These are phyloP conservation scores for Zoysia matrella DNA, from an alignment of 202 grass and related monocot genomes.

Conservation along the genomic window DNA sequence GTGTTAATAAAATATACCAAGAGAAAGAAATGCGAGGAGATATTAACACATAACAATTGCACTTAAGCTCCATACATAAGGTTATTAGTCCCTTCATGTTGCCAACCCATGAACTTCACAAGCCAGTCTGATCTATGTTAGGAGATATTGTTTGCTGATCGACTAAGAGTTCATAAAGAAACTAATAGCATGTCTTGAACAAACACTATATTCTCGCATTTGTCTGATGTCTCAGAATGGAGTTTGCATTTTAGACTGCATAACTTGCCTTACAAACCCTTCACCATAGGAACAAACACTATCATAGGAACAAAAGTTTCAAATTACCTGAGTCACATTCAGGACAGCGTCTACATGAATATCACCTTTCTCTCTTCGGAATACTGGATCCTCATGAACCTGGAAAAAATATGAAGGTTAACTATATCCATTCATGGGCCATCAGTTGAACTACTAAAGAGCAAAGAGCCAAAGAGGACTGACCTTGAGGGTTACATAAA, in stretches of 20 bases:
- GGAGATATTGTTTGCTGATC: neutral
- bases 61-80: too few relatives aligned
- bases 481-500: too few relatives aligned
- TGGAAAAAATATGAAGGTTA: constrained; percentile 43
- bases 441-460: constrained; percentile 26
- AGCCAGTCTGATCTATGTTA: neutral
- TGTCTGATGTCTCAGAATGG: neutral
- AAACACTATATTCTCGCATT: neutral
- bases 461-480: neutral
- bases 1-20: neutral
- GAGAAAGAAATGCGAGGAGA: neutral
- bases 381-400: constrained; percentile 84
- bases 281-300: neutral
- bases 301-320: neutral
- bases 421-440: constrained; percentile 6
- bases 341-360: constrained; percentile 88
- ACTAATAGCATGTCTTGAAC: neutral
- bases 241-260: neutral
- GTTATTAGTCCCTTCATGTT: neutral
- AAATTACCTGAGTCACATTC: constrained; percentile 89
- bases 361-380: constrained; percentile 93
- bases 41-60: neutral
- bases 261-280: neutral
- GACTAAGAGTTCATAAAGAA: constrained; percentile 1
- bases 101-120: neutral